Evolutionary conservation across 192 early-diverging fungal species (phyloP).

Genomic region (Ambispora gerdemannii): DNA sequence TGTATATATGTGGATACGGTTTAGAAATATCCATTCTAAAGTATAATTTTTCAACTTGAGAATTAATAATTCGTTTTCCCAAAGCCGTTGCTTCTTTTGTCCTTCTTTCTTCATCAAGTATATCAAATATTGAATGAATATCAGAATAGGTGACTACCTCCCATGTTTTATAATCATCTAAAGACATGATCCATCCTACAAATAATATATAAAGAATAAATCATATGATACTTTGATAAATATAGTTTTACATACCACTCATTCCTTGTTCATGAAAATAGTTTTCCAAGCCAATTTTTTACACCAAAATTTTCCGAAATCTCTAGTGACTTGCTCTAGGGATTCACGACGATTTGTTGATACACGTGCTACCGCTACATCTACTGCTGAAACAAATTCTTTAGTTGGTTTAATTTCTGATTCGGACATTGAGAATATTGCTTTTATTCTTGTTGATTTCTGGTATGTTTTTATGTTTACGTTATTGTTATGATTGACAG

Average conservation of each 20-base stretch:
- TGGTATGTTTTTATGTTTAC: neutral
- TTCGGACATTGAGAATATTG: neutral
- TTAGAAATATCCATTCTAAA: neutral
- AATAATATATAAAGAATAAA: neutral
- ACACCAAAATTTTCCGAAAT: neutral
- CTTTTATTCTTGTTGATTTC: neutral
- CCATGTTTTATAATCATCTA: neutral
- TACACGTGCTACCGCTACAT: neutral
- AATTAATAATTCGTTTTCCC: neutral
- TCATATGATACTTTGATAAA: neutral
- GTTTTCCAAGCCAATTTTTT: neutral
- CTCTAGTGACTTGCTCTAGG: neutral
- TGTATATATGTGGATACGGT: neutral
- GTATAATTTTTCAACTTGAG: neutral
- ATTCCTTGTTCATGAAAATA: neutral
- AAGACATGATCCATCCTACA: neutral
- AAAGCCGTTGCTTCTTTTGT: neutral
- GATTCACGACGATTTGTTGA: neutral
- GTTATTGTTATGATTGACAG: neutral
- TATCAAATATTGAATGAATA: neutral
- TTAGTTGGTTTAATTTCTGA: neutral
- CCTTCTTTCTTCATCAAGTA: neutral
- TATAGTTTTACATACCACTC: neutral
- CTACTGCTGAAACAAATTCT: neutral
- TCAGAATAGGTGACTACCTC: neutral